phyloP scores from a whole-genome alignment of 768 basidiomycete species.

The Panaeolus cyanescens region DNA sequence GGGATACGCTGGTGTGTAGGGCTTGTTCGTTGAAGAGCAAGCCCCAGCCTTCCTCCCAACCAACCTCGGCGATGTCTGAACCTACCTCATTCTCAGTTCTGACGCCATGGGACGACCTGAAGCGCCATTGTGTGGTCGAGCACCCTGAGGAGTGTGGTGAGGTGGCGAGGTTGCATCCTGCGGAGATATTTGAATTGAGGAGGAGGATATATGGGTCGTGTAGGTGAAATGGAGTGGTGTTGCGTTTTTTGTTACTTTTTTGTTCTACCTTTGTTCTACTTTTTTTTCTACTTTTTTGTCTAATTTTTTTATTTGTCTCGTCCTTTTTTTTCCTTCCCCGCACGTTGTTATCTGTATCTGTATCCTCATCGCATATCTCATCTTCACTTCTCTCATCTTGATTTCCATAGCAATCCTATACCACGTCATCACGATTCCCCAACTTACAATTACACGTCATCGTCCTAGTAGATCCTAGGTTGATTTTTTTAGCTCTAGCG shows the following conservation, averaged over 20 bases:
- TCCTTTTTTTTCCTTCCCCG: background rate
- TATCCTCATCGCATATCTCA: too few species aligned
- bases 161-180: slow-evolving; percentile 32
- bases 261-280: background rate
- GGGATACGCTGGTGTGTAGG: slow-evolving; percentile 35
- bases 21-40: slow-evolving; percentile 39
- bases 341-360: too few species aligned
- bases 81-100: slow-evolving; percentile 27
- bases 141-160: slow-evolving; percentile 38
- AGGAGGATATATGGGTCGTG: slow-evolving; percentile 7
- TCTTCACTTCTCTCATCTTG: too few species aligned
- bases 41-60: background rate
- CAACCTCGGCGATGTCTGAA: background rate
- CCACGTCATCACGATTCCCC: background rate
- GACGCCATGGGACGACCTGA: slow-evolving; percentile 37
- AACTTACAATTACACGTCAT: background rate
- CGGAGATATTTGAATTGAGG: slow-evolving; percentile 35
- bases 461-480: background rate
- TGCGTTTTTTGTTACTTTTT: background rate
- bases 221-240: too few species aligned
- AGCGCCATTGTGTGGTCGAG: slow-evolving; percentile 30
- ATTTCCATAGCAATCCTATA: too few species aligned
- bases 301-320: background rate
- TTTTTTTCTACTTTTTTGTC: too few species aligned
- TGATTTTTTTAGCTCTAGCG: too few species aligned